Evolutionary conservation across 208 protist species (phyloP).

Genomic region (Endotrypanum monterogeii): DNA sequence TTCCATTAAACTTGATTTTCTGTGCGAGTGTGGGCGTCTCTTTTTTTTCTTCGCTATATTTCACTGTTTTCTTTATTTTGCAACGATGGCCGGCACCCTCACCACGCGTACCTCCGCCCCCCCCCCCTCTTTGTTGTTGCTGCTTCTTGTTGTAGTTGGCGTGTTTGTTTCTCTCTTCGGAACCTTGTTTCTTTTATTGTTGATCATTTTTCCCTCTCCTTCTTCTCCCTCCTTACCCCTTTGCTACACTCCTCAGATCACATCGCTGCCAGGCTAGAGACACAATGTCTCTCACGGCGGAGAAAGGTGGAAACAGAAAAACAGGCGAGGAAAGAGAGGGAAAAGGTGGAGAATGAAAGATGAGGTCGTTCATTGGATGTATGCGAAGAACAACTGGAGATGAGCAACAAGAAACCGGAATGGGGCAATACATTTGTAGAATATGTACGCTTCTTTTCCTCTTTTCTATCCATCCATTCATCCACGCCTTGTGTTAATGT

Average conservation of each 20-base stretch:
- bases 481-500: not conserved
- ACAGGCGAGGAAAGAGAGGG: not conserved
- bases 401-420: not conserved
- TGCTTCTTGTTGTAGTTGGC: not conserved
- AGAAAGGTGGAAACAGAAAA: not conserved
- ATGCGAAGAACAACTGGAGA: not conserved
- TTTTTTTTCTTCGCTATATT: not conserved
- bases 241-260: not conserved
- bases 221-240: not conserved
- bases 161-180: not conserved
- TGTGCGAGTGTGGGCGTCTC: not conserved
- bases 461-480: not conserved
- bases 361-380: not conserved
- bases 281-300: not conserved
- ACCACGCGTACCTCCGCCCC: too few species aligned
- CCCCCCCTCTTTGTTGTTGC: not conserved
- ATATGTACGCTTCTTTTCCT: not conserved
- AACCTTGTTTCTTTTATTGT: not conserved
- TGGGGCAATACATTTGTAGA: slow-evolving; percentile 9
- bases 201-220: not conserved
- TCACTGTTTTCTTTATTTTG: not conserved
- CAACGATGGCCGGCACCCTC: too few species aligned
- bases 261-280: not conserved
- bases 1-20: too few species aligned
- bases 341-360: not conserved